These are phyloP conservation scores for Citrus maxima DNA, from an alignment of 345 rosid genomes.

Conservation along the genomic window DNA sequence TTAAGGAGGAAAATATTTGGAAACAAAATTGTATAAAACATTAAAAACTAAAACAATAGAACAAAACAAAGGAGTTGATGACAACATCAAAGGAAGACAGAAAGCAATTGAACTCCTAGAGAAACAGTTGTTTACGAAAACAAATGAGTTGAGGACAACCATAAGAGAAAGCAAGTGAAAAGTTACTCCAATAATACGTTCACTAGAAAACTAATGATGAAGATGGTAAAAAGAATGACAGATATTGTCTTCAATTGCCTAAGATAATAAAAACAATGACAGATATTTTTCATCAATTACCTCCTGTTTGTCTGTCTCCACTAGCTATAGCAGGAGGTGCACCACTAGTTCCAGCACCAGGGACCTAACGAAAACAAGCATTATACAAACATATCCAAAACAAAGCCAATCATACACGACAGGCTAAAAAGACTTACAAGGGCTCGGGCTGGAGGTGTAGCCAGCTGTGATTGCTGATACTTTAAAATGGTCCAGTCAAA, in stretches of 20 bases:
- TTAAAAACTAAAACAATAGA: background rate
- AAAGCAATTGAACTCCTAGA: background rate
- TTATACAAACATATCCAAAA: constrained; percentile 6
- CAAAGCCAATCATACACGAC: background rate
- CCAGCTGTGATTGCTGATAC: constrained; percentile 90
- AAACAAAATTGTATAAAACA: background rate
- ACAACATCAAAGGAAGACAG: background rate
- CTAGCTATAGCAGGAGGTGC: constrained; percentile 46
- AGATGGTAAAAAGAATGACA: background rate
- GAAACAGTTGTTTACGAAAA: background rate
- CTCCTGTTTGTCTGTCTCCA: constrained; percentile 68
- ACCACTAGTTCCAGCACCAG: constrained; percentile 77
- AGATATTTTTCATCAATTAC: constrained; percentile 28
- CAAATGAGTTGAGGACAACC: background rate
- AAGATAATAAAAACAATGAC: background rate
- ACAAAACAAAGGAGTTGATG: background rate
- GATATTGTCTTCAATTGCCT: constrained; percentile 35
- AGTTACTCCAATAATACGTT: background rate
- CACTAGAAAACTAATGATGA: background rate
- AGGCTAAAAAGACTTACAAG: constrained; percentile 11
- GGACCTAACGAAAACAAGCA: constrained; percentile 41
- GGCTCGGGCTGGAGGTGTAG: constrained; percentile 73
- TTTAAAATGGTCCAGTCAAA: constrained; percentile 99
- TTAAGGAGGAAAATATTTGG: background rate
- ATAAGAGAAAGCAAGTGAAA: background rate